These are phyloP conservation scores for Tuctoria greenei DNA, from an alignment of 176 grass and related monocot genomes.

Conservation along the genomic window DNA sequence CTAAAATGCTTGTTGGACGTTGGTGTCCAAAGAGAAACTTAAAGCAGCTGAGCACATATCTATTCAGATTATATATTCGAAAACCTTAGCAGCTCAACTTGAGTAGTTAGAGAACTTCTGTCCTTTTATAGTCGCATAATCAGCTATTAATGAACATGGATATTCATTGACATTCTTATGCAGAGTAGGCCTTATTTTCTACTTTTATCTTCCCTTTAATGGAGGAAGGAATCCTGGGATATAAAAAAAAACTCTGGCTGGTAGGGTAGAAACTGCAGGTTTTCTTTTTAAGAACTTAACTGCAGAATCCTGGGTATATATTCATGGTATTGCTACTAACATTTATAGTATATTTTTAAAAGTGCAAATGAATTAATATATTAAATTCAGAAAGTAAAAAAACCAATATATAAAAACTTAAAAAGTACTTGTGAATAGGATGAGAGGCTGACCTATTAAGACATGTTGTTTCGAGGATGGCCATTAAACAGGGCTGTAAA, in stretches of 20 bases:
- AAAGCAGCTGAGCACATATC: constrained; percentile 7
- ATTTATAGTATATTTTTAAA: not conserved
- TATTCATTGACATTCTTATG: constrained; percentile 5
- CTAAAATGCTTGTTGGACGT: not conserved
- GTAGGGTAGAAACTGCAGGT: no score
- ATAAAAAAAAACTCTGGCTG: no score
- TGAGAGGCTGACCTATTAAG: not conserved
- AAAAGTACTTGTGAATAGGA: not conserved
- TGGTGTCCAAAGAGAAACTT: not conserved
- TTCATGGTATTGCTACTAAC: not conserved
- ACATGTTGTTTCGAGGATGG: not conserved
- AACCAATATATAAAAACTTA: not conserved
- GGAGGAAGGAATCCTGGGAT: constrained; percentile 5
- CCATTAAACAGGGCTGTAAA: not conserved
- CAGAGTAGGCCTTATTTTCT: constrained; percentile 19
- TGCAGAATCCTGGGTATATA: not conserved
- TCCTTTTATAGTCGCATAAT: constrained; percentile 14
- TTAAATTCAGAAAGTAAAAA: not conserved
- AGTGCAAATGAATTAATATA: not conserved
- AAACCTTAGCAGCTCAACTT: not conserved
- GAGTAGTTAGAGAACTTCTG: constrained; percentile 4
- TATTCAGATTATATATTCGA: constrained; percentile 18
- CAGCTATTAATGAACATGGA: constrained; percentile 23
- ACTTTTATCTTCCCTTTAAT: constrained; percentile 4
- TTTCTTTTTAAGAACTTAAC: no score